These are phyloP conservation scores for Termitomyces heimii DNA, from an alignment of 768 basidiomycete genomes.

Conservation along the genomic window DNA sequence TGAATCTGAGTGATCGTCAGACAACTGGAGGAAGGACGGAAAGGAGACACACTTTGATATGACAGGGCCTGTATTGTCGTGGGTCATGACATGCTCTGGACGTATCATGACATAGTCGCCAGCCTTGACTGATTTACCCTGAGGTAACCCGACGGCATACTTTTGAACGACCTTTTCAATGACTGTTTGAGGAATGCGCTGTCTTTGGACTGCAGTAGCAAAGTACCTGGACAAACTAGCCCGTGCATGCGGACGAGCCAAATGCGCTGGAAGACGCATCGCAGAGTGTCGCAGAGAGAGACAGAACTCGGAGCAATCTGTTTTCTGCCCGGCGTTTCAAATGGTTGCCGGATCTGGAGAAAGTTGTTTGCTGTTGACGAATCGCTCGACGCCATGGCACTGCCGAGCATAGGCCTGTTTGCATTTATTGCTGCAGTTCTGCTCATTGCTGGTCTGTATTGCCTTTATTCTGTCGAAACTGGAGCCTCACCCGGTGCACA, in stretches of 20 bases:
- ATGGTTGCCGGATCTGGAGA: neutral
- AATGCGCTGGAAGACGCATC: slow-evolving; percentile 16
- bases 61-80: slow-evolving; percentile 97
- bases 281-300: neutral
- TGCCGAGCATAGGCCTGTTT: slow-evolving; percentile 1
- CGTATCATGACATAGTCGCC: slow-evolving; percentile 99
- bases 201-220: slow-evolving; percentile 21
- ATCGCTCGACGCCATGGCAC: neutral
- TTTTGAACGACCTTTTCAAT: slow-evolving; percentile 98
- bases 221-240: slow-evolving; percentile 15
- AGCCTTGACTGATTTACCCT: slow-evolving; percentile 75
- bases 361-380: neutral
- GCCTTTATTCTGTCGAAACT: neutral
- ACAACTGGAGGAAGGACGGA: neutral
- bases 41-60: slow-evolving; percentile 77
- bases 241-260: slow-evolving; percentile 6
- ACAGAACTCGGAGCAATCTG: neutral
- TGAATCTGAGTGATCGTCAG: slow-evolving; percentile 55
- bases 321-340: neutral
- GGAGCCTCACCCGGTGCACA: slow-evolving; percentile 14
- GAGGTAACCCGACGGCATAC: slow-evolving; percentile 86
- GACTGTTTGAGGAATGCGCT: slow-evolving; percentile 67
- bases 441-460: slow-evolving; percentile 6
- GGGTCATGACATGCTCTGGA: slow-evolving; percentile 97
- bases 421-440: slow-evolving; percentile 10